A percentile compares a stretch with the other conserved stretches of the same genome.
These are phyloP conservation scores for Tricholoma hemisulphureum DNA, from an alignment of 768 basidiomycete genomes.

Conservation along the genomic window DNA sequence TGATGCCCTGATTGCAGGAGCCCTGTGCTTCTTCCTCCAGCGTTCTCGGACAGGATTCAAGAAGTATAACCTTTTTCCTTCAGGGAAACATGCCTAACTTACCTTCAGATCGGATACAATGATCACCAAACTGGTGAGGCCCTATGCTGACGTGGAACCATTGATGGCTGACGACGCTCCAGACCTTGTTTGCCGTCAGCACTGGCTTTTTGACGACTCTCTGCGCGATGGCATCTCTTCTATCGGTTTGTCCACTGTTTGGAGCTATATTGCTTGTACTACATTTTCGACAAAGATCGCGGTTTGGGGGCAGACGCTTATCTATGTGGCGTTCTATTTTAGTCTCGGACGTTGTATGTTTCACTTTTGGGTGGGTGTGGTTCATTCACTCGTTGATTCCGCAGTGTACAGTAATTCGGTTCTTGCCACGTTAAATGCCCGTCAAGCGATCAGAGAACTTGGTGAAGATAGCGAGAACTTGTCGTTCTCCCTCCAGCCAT, in stretches of 20 bases:
- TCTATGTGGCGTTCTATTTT: constrained; percentile 61
- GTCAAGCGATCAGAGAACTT: constrained; percentile 40
- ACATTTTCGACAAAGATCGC: not conserved
- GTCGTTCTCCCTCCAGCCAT: constrained; percentile 45
- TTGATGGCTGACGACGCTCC: constrained; percentile 1
- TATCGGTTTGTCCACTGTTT: constrained; percentile 27
- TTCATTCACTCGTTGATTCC: not conserved
- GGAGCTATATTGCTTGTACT: not conserved
- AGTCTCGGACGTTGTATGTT: constrained; percentile 48
- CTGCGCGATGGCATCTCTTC: constrained; percentile 42
- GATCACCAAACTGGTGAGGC: constrained; percentile 37
- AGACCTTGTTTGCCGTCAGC: constrained; percentile 42
- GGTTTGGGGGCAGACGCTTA: constrained; percentile 46
- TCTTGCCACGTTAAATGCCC: constrained; percentile 53
- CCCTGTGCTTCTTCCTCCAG: constrained; percentile 49
- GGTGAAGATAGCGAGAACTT: constrained; percentile 47
- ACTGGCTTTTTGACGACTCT: constrained; percentile 42
- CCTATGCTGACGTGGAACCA: not conserved
- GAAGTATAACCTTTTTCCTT: constrained; percentile 30
- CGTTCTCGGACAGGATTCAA: constrained; percentile 53
- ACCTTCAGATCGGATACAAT: constrained; percentile 41
- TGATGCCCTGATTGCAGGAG: constrained; percentile 50
- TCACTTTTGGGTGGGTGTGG: not conserved
- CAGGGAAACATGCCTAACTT: constrained; percentile 13
- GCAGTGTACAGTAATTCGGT: constrained; percentile 56